Conservation (phyloP, 192 early-diverging fungal species). For the Backusella liffmaniae region DNA sequence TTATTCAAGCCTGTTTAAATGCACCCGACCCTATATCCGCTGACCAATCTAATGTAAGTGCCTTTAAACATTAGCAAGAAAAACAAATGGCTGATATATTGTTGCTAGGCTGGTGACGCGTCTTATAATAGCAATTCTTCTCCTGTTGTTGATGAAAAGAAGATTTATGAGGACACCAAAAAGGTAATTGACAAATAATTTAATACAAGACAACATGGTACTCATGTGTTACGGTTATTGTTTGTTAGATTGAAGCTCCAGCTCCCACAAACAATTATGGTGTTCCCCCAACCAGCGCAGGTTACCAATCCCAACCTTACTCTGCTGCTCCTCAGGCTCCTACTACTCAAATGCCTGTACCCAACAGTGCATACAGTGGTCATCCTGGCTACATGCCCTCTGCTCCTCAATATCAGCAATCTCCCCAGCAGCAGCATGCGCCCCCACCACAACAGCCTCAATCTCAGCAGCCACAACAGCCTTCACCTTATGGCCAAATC, state of each 20-base stretch:
- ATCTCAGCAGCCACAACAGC: neutral
- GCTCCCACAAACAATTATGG: neutral
- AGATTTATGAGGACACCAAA: neutral
- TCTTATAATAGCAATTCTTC: neutral
- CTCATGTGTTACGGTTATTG: neutral
- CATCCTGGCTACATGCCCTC: conserved; percentile 3
- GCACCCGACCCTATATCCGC: conserved; percentile 60
- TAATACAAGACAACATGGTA: neutral
- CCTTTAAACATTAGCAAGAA: neutral
- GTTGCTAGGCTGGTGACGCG: neutral
- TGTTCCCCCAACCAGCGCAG: neutral
- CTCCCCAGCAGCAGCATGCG: neutral
- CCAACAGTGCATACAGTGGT: neutral
- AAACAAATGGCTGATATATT: neutral
- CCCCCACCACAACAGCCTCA: conserved; percentile 10
- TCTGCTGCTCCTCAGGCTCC: neutral
- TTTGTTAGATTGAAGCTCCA: neutral
- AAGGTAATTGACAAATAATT: neutral
- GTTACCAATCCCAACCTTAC: neutral
- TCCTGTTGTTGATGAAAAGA: neutral
- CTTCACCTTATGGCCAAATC: conserved; percentile 13
- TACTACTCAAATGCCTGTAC: neutral
- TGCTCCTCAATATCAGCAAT: neutral
- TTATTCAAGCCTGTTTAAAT: conserved; percentile 92
- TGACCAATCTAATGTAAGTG: neutral